Evolutionary conservation across 2,329 filamentous ascomycete species (phyloP).

Genomic region (Cyphellophora europaea): DNA sequence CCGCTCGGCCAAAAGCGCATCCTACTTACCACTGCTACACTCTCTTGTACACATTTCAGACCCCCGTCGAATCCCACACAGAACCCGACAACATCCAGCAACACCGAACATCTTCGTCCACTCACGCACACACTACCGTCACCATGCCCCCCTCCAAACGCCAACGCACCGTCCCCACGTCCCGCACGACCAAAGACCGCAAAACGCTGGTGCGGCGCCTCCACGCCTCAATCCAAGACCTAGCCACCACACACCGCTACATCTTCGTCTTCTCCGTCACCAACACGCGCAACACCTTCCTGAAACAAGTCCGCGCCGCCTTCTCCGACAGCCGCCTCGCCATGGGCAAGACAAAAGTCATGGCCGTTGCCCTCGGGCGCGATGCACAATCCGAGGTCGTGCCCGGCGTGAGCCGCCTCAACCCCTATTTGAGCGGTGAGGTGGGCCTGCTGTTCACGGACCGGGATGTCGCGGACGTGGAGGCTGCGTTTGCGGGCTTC

Average conservation of each 20-base stretch:
- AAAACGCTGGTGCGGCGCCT: slow-evolving; percentile 82
- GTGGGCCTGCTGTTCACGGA: slow-evolving; percentile 89
- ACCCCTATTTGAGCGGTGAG: slow-evolving; percentile 63
- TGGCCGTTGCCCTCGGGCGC: slow-evolving; percentile 85
- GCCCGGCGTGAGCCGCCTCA: slow-evolving; percentile 63
- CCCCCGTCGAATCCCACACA: too few relatives aligned
- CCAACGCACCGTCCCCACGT: slow-evolving; percentile 77
- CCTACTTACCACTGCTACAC: too few relatives aligned
- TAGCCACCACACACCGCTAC: slow-evolving; percentile 75
- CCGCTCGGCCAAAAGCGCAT: too few relatives aligned
- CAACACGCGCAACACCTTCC: slow-evolving; percentile 90
- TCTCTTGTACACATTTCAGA: too few relatives aligned
- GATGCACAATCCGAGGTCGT: slow-evolving; percentile 70
- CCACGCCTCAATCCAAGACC: slow-evolving; percentile 79
- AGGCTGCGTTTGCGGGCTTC: slow-evolving; percentile 63
- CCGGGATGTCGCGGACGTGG: slow-evolving; percentile 57
- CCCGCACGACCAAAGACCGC: slow-evolving; percentile 79
- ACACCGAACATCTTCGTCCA: too few relatives aligned
- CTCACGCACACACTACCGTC: slow-evolving; percentile 1
- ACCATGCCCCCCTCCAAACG: slow-evolving; percentile 95
- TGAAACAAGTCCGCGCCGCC: slow-evolving; percentile 28
- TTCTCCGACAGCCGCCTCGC: slow-evolving; percentile 54
- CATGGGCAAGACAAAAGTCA: slow-evolving; percentile 99
- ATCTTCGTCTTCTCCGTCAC: slow-evolving; percentile 90
- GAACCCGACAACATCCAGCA: too few relatives aligned